Evolutionary conservation across 2,329 filamentous ascomycete species (phyloP).

Genomic region (Colletotrichum plurivorum): DNA sequence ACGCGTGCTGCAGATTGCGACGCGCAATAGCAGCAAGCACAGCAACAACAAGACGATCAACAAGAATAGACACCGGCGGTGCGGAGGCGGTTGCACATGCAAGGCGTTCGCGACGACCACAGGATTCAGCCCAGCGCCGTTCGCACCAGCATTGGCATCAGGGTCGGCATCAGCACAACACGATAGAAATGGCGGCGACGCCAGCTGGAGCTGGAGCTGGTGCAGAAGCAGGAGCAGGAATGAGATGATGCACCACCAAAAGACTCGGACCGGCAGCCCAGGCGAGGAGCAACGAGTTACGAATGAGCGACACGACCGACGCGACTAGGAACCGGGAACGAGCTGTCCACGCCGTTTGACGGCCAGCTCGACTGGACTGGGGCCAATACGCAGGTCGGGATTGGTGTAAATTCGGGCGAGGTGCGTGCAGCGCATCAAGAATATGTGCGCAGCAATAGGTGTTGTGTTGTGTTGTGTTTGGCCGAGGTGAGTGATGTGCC

Average conservation of each 20-base stretch:
- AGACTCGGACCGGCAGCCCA: slow-evolving; percentile 16
- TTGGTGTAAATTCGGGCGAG: slow-evolving; percentile 29
- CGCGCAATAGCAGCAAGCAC: slow-evolving; percentile 16
- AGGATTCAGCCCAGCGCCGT: slow-evolving; percentile 1
- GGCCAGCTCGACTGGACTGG: slow-evolving; percentile 15
- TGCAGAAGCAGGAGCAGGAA: not conserved
- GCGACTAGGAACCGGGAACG: slow-evolving; percentile 15
- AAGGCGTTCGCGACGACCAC: not conserved
- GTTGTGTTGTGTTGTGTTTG: slow-evolving; percentile 34
- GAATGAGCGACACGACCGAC: slow-evolving; percentile 11
- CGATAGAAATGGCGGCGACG: slow-evolving; percentile 1
- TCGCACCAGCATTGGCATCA: slow-evolving; percentile 8
- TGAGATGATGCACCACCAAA: slow-evolving; percentile 21
- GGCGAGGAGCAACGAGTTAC: slow-evolving; percentile 4
- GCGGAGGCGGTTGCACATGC: slow-evolving; percentile 20
- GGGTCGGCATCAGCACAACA: slow-evolving; percentile 1
- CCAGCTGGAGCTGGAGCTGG: no score
- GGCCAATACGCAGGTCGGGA: slow-evolving; percentile 12
- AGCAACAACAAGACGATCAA: not conserved
- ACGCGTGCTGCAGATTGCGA: slow-evolving; percentile 28
- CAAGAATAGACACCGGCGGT: not conserved
- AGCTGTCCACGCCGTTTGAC: slow-evolving; percentile 30
- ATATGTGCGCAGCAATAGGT: slow-evolving; percentile 24
- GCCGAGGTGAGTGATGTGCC: slow-evolving; percentile 27
- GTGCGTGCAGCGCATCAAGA: slow-evolving; percentile 34